Evolutionary conservation across 495 filamentous ascomycete species (phyloP), one percentile per base, ranked within the genome.

Genomic region (Penicillium canescens): DNA sequence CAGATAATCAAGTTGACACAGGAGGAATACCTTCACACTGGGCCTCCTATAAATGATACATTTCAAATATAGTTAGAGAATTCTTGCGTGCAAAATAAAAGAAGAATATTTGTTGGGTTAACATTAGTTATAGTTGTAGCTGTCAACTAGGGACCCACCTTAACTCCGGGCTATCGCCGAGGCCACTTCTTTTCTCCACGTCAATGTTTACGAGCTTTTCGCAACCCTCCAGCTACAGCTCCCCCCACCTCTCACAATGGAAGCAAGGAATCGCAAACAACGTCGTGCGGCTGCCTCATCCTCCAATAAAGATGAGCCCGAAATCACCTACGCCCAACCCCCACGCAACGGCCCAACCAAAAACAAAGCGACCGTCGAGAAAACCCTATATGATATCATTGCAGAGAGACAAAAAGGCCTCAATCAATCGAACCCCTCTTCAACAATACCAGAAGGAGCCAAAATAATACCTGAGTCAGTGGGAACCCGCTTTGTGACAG

Each of bases 301-400:
- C 20, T 24, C 48, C n/a, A 37, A 41, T 3, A 21, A 33, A 1
- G 23, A 43, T 2, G 56, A 54, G 2, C 50, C 55, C 16, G 63
- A 68, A 3, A 71, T 79, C 39, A 66, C 76, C 7, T 68, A 77
- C 43, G 56, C 69, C 38, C 67, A 61, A 13, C 76, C 76, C 3
- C 56, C 67, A n/a, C 60, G 57, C 45, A 51, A 54, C 38, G 51
- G 62, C 46, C 42, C 68, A 28, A 54, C 63, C 12, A 66, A 69
- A 24, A 70, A 50, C 16, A 68, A 69, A 26, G 68, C 47, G 24
- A 46, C 58, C 36, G 62, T 56, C 13, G 64, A 56, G n/a, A 78
- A 69, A 43, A 81, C 77, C n/a, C 62, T 82, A 26, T 65, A 76
- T 50, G 77, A 82, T 35, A 68, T 82, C 36, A 80, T 79, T 20